These are phyloP conservation scores for Candolleomyces efflorescens DNA, from an alignment of 768 basidiomycete genomes.

Conservation along the genomic window DNA sequence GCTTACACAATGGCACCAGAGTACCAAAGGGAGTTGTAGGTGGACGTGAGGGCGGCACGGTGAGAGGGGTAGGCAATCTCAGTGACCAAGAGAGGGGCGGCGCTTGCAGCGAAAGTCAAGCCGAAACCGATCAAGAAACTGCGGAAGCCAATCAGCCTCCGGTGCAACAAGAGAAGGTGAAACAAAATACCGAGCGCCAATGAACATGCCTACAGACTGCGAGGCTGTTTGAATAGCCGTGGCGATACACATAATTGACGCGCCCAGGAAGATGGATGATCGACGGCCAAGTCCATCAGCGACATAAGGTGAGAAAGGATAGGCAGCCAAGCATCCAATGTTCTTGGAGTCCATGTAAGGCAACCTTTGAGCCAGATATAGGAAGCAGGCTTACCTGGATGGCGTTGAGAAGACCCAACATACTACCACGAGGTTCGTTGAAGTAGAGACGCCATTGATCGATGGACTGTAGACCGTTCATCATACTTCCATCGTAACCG, in stretches of 20 bases:
- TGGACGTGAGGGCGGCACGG: constrained; percentile 72
- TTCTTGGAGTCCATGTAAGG: constrained; percentile 36
- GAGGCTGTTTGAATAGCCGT: constrained; percentile 67
- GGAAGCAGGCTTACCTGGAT: constrained; percentile 51
- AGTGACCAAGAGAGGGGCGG: constrained; percentile 80
- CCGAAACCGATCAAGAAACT: constrained; percentile 72
- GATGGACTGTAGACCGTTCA: constrained; percentile 75
- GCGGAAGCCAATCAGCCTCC: constrained; percentile 19
- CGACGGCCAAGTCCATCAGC: constrained; percentile 73
- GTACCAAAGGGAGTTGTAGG: constrained; percentile 86
- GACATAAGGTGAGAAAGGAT: constrained; percentile 67
- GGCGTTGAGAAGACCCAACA: constrained; percentile 66
- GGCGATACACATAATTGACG: constrained; percentile 64
- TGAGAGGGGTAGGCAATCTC: constrained; percentile 84
- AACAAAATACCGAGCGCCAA: constrained; percentile 61
- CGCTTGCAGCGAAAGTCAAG: constrained; percentile 67
- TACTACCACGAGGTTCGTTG: constrained; percentile 49
- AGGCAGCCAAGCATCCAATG: constrained; percentile 63
- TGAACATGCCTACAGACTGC: constrained; percentile 74
- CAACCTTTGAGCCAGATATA: neutral
- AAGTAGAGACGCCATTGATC: constrained; percentile 62
- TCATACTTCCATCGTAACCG: constrained; percentile 76
- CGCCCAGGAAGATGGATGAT: constrained; percentile 61
- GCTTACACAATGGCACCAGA: constrained; percentile 73
- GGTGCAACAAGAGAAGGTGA: neutral